Evolutionary conservation across 148 eudicot genomes (phyloP).

Genomic region (Selenicereus undatus): DNA sequence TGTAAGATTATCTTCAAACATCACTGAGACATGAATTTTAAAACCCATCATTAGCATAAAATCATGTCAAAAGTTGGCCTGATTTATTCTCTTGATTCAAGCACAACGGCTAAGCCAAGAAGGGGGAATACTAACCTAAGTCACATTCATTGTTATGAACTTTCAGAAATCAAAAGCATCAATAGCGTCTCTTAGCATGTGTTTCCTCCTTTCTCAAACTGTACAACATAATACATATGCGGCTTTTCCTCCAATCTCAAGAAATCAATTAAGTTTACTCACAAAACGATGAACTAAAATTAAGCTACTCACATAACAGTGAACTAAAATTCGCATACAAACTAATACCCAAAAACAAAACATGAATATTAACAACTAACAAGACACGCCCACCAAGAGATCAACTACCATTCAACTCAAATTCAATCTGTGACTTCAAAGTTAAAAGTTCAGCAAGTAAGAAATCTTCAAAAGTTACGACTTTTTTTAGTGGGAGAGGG

Average conservation of each 20-base stretch:
- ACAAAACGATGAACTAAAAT: not conserved
- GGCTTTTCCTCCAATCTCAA: not conserved
- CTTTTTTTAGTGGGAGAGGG: not conserved
- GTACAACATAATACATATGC: too few species aligned
- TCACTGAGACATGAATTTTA: too few species aligned
- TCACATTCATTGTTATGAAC: not conserved
- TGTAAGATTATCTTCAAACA: too few species aligned
- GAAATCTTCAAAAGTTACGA: not conserved
- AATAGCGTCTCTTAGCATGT: too few species aligned
- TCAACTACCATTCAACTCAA: not conserved
- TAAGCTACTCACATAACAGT: not conserved
- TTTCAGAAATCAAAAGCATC: too few species aligned
- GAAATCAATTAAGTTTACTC: not conserved
- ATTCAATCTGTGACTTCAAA: not conserved
- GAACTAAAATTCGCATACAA: not conserved
- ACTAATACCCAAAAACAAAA: not conserved
- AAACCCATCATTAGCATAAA: not conserved
- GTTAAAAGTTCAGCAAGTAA: not conserved
- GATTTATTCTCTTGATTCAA: not conserved
- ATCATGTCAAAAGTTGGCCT: too few species aligned
- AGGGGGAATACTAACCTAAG: not conserved
- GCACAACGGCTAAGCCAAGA: not conserved
- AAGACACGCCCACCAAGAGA: not conserved
- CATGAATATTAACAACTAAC: not conserved
- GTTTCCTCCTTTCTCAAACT: not conserved